phyloP scores from a whole-genome alignment of 202 grass and related monocot species.

The Alloteropsis angusta region DNA sequence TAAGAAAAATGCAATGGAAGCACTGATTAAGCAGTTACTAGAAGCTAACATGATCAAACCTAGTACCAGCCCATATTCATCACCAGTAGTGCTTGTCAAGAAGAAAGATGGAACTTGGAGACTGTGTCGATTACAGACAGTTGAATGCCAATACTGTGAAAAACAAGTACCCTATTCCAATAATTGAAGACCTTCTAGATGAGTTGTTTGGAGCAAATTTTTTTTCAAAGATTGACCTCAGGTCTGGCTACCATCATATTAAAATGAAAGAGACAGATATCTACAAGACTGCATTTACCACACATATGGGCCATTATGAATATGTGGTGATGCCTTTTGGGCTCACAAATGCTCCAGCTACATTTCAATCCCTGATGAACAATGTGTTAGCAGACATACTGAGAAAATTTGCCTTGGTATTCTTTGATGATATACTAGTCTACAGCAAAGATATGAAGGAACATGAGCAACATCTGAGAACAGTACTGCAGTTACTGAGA shows the following conservation, averaged over 20 bases:
- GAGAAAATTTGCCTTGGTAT: neutral
- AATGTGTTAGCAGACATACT: fast-evolving
- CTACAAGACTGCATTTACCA: neutral
- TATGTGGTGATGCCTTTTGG: neutral
- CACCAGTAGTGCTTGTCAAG: too few species aligned
- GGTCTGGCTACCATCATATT: neutral
- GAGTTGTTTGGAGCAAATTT: too few species aligned
- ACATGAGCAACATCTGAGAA: fast-evolving
- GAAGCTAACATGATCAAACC: neutral
- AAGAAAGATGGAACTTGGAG: too few species aligned
- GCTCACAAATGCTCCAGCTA: neutral
- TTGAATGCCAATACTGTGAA: too few species aligned
- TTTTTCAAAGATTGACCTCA: neutral
- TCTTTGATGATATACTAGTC: neutral
- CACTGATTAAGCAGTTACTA: neutral
- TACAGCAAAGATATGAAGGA: too few species aligned
- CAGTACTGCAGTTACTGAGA: neutral
- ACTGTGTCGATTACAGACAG: too few species aligned
- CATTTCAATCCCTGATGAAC: neutral
- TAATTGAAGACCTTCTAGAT: too few species aligned
- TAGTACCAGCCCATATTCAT: too few species aligned
- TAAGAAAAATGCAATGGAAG: neutral
- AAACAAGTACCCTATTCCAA: too few species aligned
- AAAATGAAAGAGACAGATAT: neutral
- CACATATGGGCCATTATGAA: neutral